Conservation (phyloP, 805 yeast species). For the Starmerella vaccinii region DNA sequence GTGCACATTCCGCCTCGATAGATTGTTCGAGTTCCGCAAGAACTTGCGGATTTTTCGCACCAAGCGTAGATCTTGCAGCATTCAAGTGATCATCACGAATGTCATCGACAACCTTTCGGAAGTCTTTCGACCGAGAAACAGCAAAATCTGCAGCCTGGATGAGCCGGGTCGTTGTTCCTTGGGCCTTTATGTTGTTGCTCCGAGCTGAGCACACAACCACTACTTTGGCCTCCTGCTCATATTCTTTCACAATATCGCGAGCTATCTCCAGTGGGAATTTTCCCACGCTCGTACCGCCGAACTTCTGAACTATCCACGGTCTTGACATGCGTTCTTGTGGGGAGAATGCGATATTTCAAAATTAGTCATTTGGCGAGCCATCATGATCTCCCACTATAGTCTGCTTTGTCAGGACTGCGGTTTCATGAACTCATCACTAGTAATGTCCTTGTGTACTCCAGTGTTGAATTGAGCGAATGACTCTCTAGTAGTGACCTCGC, state of each 20-base stretch:
- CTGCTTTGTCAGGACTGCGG: not conserved
- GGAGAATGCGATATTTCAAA: not conserved
- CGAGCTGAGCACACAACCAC: constrained; percentile 96
- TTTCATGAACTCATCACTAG: not conserved
- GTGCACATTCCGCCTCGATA: constrained; percentile 54
- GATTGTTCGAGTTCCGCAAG: constrained; percentile 46
- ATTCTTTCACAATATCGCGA: constrained; percentile 62
- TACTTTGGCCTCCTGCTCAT: constrained; percentile 47
- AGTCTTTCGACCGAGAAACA: constrained; percentile 29
- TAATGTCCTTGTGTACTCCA: too few relatives aligned
- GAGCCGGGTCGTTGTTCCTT: constrained; percentile 88
- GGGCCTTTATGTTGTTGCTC: constrained; percentile 79
- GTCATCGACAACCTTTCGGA: constrained; percentile 46
- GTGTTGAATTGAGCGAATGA: too few relatives aligned
- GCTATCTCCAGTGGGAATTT: constrained; percentile 82
- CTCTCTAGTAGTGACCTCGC: too few relatives aligned
- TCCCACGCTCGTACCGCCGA: constrained; percentile 96
- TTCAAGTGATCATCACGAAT: constrained; percentile 68
- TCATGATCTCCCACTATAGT: too few relatives aligned
- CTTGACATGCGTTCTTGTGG: constrained; percentile 15
- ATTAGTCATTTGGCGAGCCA: constrained; percentile 6
- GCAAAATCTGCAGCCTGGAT: constrained; percentile 66
- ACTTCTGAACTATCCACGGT: constrained; percentile 76
- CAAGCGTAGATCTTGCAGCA: constrained; percentile 54
- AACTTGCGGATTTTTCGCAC: constrained; percentile 34